Conservation (phyloP, 441 rosid genomes). For the Euphorbia schlechtendalii region DNA sequence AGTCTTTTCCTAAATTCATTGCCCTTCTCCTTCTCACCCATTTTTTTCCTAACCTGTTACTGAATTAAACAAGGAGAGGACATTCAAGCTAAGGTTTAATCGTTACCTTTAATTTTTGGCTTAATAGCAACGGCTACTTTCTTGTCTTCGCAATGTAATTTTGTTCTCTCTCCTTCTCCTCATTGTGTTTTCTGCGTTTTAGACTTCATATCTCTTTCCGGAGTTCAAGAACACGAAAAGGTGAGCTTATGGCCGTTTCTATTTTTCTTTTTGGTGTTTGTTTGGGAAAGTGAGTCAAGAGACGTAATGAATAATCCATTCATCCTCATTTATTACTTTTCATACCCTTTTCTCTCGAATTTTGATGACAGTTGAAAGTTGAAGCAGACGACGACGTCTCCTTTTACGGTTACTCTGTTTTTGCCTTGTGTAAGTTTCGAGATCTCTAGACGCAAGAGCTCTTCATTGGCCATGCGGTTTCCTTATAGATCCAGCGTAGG, state of each 20-base stretch:
- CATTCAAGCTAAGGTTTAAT: too few species aligned
- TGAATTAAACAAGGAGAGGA: too few species aligned
- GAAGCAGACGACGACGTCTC: conserved; percentile 8
- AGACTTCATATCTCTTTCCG: too few species aligned
- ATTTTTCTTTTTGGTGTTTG: neutral
- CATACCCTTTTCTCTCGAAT: neutral
- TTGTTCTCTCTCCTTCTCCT: neutral
- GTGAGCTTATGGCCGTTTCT: neutral
- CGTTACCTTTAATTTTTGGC: too few species aligned
- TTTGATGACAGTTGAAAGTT: conserved; percentile 17
- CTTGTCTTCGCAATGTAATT: neutral
- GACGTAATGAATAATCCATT: conserved; percentile 27
- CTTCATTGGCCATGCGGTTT: conserved; percentile 10
- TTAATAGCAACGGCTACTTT: neutral
- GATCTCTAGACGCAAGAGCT: conserved; percentile 6
- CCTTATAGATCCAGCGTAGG: conserved; percentile 22
- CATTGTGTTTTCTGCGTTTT: too few species aligned
- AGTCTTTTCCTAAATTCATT: conserved; percentile 33
- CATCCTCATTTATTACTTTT: conserved; percentile 18
- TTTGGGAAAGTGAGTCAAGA: conserved; percentile 27
- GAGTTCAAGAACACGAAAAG: neutral
- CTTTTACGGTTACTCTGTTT: conserved; percentile 1
- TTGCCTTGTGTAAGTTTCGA: conserved; percentile 4
- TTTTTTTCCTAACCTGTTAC: too few species aligned
- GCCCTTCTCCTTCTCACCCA: conserved; percentile 29